A percentile compares a stretch with the other conserved stretches of the same genome.
phyloP scores from a whole-genome alignment of 2,329 filamentous ascomycete genomes.

The Colletotrichum horii region DNA sequence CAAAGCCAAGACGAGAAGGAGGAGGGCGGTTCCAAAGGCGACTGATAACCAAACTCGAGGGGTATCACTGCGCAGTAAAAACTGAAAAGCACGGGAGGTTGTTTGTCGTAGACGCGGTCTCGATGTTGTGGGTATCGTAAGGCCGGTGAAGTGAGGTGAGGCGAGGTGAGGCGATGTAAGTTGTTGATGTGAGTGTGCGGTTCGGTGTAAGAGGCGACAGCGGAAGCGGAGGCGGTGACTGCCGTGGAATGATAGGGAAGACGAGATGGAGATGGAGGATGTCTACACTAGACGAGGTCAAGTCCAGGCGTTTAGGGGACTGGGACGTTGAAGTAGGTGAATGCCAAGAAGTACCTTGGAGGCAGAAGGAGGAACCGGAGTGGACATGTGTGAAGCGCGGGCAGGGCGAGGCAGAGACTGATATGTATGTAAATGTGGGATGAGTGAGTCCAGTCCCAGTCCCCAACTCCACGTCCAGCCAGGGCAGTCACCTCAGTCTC shows the following conservation, averaged over 20 bases:
- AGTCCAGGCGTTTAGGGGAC: neutral
- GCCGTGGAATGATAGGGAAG: neutral
- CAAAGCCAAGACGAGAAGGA: neutral
- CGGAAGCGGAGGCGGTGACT: neutral
- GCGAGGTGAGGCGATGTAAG: neutral
- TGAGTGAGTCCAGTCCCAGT: neutral
- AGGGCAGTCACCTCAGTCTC: neutral
- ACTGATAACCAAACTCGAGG: neutral
- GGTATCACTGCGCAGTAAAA: neutral
- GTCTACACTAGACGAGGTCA: neutral
- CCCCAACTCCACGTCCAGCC: neutral
- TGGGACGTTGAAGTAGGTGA: neutral
- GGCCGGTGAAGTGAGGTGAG: neutral
- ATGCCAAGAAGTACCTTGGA: constrained; percentile 7
- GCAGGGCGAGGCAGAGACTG: neutral
- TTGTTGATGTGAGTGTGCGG: neutral
- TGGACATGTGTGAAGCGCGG: constrained; percentile 1
- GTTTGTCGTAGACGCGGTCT: neutral
- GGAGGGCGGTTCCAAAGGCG: neutral
- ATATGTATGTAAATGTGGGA: constrained; percentile 20
- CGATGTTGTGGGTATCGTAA: neutral
- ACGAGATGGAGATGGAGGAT: neutral
- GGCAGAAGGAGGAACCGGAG: neutral
- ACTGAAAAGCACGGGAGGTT: neutral
- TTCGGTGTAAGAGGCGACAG: neutral